Evolutionary conservation across 2,329 filamentous ascomycete genomes (phyloP), one percentile per base, ranked within the genome.

Genomic region (Xylaria sp.): DNA sequence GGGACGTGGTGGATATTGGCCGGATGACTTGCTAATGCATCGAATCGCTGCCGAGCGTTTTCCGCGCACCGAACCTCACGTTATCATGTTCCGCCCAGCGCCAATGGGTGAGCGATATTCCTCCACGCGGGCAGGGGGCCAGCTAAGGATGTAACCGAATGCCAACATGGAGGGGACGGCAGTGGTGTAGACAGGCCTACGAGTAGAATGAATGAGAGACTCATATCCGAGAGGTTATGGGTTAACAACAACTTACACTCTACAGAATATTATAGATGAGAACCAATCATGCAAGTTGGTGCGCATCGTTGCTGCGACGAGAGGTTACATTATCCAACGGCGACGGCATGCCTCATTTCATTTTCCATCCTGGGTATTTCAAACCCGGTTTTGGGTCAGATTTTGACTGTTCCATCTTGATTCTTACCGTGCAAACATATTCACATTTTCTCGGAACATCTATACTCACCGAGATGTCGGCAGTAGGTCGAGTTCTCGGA

Each of bases 31-130:
- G 30, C 34, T 37, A 11, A 4, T 23, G 47, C 18, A 48, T 55
- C 50, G 57, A 23, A 49, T 42, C 55, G 54, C 56, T 63, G 62
- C 54, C 59, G 50, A 62, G 57, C 54, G 16, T 53, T 57, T 49
- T n/a, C 13, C 13, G 42, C 5, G 42, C 42, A 42, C 9, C 37
- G 37, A 42, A 42, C 9, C 37, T 13, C 8, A 42, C 37, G 11
- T 42, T 42, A 30, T 3, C 23, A 5, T 30, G 23, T 30, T 30
- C 23, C 23, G 23, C 37, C 37, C 37, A 13, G 9, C 8, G 37
- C 37, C 8, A 13, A 13, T 42, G 9, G 37, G 11, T 42, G 37
- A 42, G 37, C 37, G 37, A 42, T 9, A 42, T 42, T 42, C 37
- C 37, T 42, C 11, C 37, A 42, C 37, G 37, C 37, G 11, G 8